Base-by-base conservation (phyloP, 345 rosid species). In the Clausena lansium region DNA sequence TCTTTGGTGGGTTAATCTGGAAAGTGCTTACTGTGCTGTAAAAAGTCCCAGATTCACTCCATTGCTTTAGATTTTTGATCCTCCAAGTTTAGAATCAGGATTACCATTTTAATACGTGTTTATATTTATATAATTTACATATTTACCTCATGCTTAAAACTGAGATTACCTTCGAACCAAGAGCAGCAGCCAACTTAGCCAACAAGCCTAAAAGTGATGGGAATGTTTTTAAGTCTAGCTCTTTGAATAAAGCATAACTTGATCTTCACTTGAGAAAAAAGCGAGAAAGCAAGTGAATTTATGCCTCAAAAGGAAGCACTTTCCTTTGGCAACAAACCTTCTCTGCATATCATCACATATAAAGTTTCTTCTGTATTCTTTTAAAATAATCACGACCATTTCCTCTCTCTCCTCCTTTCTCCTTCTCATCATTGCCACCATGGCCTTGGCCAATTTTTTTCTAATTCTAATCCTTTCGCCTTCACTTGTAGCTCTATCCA, bases 221-320 rank as follows among this genome's bases (percentile, higher is more conserved):
- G 85, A 81, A 84, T 84, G 70, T 83, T 45, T 45, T 13, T 7
- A 60, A 54, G 4, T 36, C 70, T 19, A 57, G 70, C 60, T 59
- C 74, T 80, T 54, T 47, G 59, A 86, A 85, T 82, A 82, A 85
- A 86, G 97, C 88, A 91, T 92, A 84, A 87, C 94, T 88, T 91
- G 81, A 81, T 72, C 85, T 78, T 79, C 78, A 81, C 41, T 55
- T 67, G 55, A 81, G 70, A 75, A 84, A 79, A 83, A 85, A 88
- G 85, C 79, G 79, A 61, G 73, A 83, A 77, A 25, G 82, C 81
- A 82, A 54, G 52, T 76, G 74, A 38, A 69, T 78, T 70, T 47
- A 52, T 72, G 73, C 86, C 77, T 83, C 83, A 66, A 82, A 81
- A 64, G 78, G 68, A 80, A 73, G 73, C 76, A 68, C 85, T 68